A percentile compares a stretch with the other conserved stretches of the same genome.
Evolutionary conservation across 805 yeast species (phyloP).

Genomic region (Nadsonia fulvescens): DNA sequence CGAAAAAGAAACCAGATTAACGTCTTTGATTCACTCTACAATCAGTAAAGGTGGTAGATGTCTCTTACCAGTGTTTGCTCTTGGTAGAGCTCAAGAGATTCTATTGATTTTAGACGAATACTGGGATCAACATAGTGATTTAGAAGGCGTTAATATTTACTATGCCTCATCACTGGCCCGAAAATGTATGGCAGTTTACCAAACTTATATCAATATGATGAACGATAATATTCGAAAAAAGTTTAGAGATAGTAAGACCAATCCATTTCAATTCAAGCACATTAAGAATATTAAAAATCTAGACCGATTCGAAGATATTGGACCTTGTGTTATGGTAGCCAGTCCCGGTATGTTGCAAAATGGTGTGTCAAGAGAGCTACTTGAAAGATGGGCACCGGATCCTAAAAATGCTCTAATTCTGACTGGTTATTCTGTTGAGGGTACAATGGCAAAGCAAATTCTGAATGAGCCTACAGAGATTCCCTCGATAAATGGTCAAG

Average conservation of each 20-base stretch:
- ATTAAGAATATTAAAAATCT: constrained; percentile 63
- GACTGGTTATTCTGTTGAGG: constrained; percentile 97
- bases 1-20: constrained; percentile 69
- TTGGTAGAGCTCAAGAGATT: constrained; percentile 93
- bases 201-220: constrained; percentile 94
- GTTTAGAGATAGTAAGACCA: constrained; percentile 59
- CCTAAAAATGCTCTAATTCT: constrained; percentile 70
- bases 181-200: constrained; percentile 94
- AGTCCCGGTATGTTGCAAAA: constrained; percentile 97
- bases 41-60: constrained; percentile 80
- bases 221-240: constrained; percentile 69
- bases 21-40: constrained; percentile 69
- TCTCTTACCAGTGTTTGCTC: constrained; percentile 82
- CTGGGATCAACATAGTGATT: constrained; percentile 72
- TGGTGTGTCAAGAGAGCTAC: constrained; percentile 78
- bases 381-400: constrained; percentile 97
- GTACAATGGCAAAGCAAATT: constrained; percentile 87
- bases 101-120: constrained; percentile 83
- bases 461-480: constrained; percentile 82
- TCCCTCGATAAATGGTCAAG: constrained; percentile 68
- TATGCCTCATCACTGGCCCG: constrained; percentile 88
- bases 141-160: constrained; percentile 66
- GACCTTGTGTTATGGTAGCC: constrained; percentile 91
- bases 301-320: constrained; percentile 78
- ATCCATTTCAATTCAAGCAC: constrained; percentile 81